Evolutionary conservation across 1,284 basidiomycete genomes (phyloP).

Genomic region (Moesziomyces globuligerus): DNA sequence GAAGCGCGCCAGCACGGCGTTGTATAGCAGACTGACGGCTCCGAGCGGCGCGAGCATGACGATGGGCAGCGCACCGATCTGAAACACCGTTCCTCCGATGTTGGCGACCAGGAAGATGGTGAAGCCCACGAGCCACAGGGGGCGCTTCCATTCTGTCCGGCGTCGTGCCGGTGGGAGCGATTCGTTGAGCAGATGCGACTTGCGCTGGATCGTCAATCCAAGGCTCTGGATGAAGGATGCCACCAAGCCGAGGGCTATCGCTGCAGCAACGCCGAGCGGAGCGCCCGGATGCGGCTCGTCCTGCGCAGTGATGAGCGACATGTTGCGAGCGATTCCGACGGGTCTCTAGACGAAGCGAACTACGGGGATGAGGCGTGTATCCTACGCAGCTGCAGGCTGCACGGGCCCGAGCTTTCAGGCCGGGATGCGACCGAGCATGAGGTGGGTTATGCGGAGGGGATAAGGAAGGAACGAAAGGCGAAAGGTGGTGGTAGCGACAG

Average conservation of each 20-base stretch:
- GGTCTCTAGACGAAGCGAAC: not conserved
- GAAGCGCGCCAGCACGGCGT: constrained; percentile 88
- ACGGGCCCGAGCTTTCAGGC: too few species aligned
- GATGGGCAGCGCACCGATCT: constrained; percentile 82
- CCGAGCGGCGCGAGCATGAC: constrained; percentile 76
- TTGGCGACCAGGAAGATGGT: constrained; percentile 77
- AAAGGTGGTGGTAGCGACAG: too few species aligned
- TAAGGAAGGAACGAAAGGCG: too few species aligned
- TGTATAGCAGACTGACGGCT: constrained; percentile 90
- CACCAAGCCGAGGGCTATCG: constrained; percentile 76
- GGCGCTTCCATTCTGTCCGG: constrained; percentile 57
- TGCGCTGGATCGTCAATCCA: constrained; percentile 89
- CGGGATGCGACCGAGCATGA: too few species aligned
- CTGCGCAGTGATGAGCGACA: constrained; percentile 4
- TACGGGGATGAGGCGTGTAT: too few species aligned
- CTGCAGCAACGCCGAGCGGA: constrained; percentile 50
- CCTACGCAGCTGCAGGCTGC: not conserved
- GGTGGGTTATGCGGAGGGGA: too few species aligned
- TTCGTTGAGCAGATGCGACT: constrained; percentile 90
- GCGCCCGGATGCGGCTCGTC: constrained; percentile 19
- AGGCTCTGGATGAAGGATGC: constrained; percentile 90
- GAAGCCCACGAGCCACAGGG: constrained; percentile 73
- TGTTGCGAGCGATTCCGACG: not conserved
- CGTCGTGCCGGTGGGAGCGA: constrained; percentile 72
- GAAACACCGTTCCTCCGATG: constrained; percentile 89